phyloP scores from a whole-genome alignment of 441 rosid genomes.

The Pelargonium citronellum region DNA sequence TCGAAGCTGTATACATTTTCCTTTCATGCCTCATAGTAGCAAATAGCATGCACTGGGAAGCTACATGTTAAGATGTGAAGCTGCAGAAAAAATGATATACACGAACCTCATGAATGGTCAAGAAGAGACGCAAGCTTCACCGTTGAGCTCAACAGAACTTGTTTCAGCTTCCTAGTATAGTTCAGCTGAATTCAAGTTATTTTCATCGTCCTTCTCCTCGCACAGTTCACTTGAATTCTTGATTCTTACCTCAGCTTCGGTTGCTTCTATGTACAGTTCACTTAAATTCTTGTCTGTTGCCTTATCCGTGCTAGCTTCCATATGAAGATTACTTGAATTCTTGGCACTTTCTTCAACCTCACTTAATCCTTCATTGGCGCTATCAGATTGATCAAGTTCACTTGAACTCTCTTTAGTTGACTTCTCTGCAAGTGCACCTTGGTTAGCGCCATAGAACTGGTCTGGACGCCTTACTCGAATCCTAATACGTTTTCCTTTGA shows the following conservation, averaged over 20 bases:
- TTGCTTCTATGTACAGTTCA: constrained; percentile 18
- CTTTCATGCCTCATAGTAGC: background rate
- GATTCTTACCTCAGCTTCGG: constrained; percentile 2
- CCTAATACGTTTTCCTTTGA: constrained; percentile 81
- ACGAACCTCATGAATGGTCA: background rate
- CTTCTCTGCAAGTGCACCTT: constrained; percentile 20
- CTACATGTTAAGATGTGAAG: background rate
- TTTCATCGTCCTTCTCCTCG: constrained; percentile 3
- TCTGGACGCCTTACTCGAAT: constrained; percentile 43
- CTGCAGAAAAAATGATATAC: background rate
- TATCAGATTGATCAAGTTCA: constrained; percentile 11
- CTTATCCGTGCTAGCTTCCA: constrained; percentile 16
- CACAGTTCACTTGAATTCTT: constrained; percentile 1
- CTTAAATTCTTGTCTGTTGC: constrained; percentile 18
- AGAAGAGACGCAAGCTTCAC: constrained; percentile 1
- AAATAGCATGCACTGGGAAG: background rate
- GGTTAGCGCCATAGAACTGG: constrained; percentile 27
- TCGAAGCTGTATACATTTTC: background rate
- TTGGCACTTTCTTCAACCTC: constrained; percentile 14
- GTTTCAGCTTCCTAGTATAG: background rate
- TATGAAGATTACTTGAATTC: constrained; percentile 18
- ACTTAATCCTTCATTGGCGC: background rate
- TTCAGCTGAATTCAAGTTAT: constrained; percentile 3
- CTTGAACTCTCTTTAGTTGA: background rate
- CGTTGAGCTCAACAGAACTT: background rate